These are phyloP conservation scores for Cladophialophora exuberans DNA, from an alignment of 2,329 filamentous ascomycete species.

Conservation along the genomic window DNA sequence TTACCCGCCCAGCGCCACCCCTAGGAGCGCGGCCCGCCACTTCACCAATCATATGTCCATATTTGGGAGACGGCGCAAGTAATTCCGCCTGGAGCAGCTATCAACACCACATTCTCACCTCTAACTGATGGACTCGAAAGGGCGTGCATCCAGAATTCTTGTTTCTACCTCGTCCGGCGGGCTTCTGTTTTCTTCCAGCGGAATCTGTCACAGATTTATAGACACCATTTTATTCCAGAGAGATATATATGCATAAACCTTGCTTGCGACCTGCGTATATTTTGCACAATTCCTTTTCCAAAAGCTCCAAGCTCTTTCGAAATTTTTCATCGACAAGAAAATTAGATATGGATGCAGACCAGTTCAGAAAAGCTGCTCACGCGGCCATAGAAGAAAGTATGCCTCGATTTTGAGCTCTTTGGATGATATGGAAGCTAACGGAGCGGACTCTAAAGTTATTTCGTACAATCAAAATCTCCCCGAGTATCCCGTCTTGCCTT, in stretches of 20 bases:
- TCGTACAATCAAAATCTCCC: conserved; percentile 79
- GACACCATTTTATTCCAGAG: neutral
- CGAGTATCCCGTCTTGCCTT: conserved; percentile 72
- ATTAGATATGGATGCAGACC: conserved; percentile 71
- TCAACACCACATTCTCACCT: conserved; percentile 4
- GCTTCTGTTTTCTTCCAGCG: conserved; percentile 67
- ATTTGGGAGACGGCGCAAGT: neutral
- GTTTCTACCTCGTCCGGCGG: too few relatives aligned
- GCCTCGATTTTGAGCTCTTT: too few relatives aligned
- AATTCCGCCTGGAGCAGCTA: conserved; percentile 3
- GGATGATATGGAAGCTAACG: conserved; percentile 20
- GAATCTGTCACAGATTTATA: too few relatives aligned
- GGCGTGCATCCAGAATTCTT: conserved; percentile 62
- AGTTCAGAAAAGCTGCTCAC: conserved; percentile 77
- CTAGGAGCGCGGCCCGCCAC: neutral
- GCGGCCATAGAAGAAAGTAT: conserved; percentile 81
- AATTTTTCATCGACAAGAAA: neutral
- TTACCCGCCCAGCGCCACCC: neutral
- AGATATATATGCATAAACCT: neutral
- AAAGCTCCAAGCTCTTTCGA: neutral
- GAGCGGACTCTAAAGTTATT: conserved; percentile 63
- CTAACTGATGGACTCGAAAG: neutral
- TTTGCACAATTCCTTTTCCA: neutral
- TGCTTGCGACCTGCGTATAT: neutral
- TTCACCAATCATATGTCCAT: neutral